phyloP scores from a whole-genome alignment of 805 yeast species.

The Suhomyces pyralidae region DNA sequence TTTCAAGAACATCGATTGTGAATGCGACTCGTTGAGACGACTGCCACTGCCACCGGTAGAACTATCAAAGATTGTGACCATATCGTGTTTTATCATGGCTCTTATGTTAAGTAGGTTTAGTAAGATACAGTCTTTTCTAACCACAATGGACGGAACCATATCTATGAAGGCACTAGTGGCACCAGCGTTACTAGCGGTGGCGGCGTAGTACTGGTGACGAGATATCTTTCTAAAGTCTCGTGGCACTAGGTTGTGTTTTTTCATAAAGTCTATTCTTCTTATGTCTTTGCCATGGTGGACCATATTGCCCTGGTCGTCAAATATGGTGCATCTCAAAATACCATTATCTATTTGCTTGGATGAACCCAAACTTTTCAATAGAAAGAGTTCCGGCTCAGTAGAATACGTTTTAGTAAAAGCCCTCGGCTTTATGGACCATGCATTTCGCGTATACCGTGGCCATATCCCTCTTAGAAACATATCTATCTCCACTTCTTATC shows the following conservation, averaged over 20 bases:
- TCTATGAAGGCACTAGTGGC: slow-evolving; percentile 30
- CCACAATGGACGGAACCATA: slow-evolving; percentile 55
- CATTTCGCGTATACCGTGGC: neutral
- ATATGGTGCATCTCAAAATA: slow-evolving; percentile 47
- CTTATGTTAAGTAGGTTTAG: slow-evolving; percentile 48
- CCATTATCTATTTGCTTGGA: slow-evolving; percentile 25
- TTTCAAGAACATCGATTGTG: slow-evolving; percentile 41
- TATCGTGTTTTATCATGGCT: slow-evolving; percentile 52
- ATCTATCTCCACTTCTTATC: neutral
- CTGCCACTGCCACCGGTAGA: slow-evolving; percentile 18
- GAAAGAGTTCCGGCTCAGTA: slow-evolving; percentile 14
- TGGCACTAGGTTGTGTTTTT: slow-evolving; percentile 45
- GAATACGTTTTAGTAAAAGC: neutral
- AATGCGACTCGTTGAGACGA: slow-evolving; percentile 45
- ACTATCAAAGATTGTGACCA: slow-evolving; percentile 46
- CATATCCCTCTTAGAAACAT: neutral
- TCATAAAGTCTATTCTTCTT: slow-evolving; percentile 41
- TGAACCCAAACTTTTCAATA: slow-evolving; percentile 19
- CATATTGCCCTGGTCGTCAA: slow-evolving; percentile 44
- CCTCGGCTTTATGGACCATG: neutral
- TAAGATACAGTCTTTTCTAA: slow-evolving; percentile 46
- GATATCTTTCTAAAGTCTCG: slow-evolving; percentile 60
- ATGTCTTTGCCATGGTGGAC: slow-evolving; percentile 45
- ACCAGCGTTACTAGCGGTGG: neutral
- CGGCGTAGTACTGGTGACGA: slow-evolving; percentile 17